Evolutionary conservation across 2,329 filamentous ascomycete species (phyloP).

Genomic region (Aphanoascus verrucosus): DNA sequence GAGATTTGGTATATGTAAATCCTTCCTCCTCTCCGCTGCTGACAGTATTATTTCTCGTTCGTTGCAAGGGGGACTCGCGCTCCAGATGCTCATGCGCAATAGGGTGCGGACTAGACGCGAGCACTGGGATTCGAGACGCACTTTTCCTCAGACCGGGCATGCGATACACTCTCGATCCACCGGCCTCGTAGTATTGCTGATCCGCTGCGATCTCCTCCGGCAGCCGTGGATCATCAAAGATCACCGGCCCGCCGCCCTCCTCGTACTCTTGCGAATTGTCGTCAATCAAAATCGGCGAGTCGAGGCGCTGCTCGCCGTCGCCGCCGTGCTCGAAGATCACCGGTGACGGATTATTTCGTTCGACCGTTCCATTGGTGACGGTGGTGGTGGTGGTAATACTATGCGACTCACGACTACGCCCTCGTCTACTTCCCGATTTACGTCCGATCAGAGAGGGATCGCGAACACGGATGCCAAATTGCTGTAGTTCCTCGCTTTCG

Average conservation of each 20-base stretch:
- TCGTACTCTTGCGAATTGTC: constrained; percentile 31
- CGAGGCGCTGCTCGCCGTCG: constrained; percentile 22
- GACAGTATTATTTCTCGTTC: constrained; percentile 47
- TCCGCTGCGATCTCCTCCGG: constrained; percentile 64
- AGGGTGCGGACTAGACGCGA: constrained; percentile 66
- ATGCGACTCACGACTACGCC: constrained; percentile 30
- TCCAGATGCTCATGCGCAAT: constrained; percentile 63
- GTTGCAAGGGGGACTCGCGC: constrained; percentile 56
- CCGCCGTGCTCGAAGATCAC: constrained; percentile 27
- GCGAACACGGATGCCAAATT: constrained; percentile 35
- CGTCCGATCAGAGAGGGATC: constrained; percentile 29
- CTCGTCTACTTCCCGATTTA: constrained; percentile 28
- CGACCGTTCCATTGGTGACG: constrained; percentile 23
- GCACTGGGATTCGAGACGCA: constrained; percentile 74
- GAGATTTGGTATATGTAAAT: constrained; percentile 50
- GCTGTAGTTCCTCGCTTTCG: constrained; percentile 42
- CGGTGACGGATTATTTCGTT: constrained; percentile 29
- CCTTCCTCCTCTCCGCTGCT: constrained; percentile 50
- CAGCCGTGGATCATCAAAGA: constrained; percentile 54
- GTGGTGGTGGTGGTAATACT: constrained; percentile 23
- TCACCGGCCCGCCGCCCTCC: constrained; percentile 20
- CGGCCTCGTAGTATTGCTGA: constrained; percentile 21
- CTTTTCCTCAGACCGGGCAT: constrained; percentile 47
- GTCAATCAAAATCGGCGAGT: constrained; percentile 29
- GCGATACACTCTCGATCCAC: constrained; percentile 40